Percentiles rank a stretch among this genome's conserved stretches.
Evolutionary conservation across 2,329 filamentous ascomycete genomes (phyloP).

Genomic region (Xylaria digitata): DNA sequence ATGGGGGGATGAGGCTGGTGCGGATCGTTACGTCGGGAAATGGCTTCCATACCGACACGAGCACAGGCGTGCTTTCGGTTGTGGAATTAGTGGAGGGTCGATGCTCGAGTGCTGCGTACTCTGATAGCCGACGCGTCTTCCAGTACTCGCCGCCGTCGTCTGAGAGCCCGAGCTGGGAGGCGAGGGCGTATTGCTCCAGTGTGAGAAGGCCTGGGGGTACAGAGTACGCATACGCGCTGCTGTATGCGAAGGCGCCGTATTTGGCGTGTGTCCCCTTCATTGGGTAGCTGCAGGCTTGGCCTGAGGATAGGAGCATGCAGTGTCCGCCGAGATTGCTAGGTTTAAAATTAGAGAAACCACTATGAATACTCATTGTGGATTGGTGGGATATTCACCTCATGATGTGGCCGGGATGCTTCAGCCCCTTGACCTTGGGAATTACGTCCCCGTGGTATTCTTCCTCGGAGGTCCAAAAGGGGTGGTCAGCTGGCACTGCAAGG

Average conservation of each 20-base stretch:
- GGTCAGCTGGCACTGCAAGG: conserved; percentile 73
- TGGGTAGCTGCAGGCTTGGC: conserved; percentile 84
- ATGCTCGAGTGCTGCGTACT: conserved; percentile 70
- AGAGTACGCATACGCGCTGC: conserved; percentile 79
- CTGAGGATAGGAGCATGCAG: conserved; percentile 78
- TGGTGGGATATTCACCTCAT: conserved; percentile 58
- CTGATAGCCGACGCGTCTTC: conserved; percentile 78
- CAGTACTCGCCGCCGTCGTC: conserved; percentile 83
- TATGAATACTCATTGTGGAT: not conserved
- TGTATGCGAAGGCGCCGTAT: conserved; percentile 83
- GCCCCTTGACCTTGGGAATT: conserved; percentile 68
- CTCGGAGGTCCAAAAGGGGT: conserved; percentile 78
- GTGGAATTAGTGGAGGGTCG: conserved; percentile 53
- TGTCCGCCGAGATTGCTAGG: conserved; percentile 74
- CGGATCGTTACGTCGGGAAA: conserved; percentile 74
- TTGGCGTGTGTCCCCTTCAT: conserved; percentile 86
- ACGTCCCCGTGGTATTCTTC: conserved; percentile 70
- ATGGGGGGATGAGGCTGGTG: conserved; percentile 73
- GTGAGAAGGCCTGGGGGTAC: conserved; percentile 81
- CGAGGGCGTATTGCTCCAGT: conserved; percentile 80
- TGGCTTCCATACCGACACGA: conserved; percentile 77
- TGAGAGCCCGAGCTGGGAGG: conserved; percentile 79
- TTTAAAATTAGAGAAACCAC: not conserved
- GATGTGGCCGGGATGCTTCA: conserved; percentile 79
- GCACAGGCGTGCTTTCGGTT: conserved; percentile 59